Base-by-base conservation (phyloP, 163 green algal genomes). In the Trebouxiophyceae sp. region DNA sequence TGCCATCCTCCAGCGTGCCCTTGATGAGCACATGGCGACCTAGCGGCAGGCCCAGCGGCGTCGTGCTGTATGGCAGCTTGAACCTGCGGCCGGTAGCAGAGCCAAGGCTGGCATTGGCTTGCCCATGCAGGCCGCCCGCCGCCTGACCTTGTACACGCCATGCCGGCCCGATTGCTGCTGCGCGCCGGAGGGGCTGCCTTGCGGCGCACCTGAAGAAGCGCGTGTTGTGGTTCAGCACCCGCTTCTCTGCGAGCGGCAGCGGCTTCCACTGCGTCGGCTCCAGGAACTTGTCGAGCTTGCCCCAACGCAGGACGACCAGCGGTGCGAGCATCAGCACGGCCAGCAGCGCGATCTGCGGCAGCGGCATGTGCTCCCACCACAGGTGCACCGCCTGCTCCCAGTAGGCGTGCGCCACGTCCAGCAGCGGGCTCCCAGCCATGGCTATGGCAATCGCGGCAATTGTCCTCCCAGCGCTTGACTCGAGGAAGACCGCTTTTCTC, bases 11-110 rank as follows among this genome's bases (percentile, higher is more conserved):
- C 26, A 68, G 71, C 0, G 44, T 61, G 5, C 76, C 77, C 47
- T 81, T 75, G 68, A 96, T 87, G 2, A 81, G 84, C 54, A 96
- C 90, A 68, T 96, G 90, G 77, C 92, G 83, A 3, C 90, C 90
- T 16, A 90, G 80, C 12, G 90, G 88, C 47, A 96, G 77, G 0
- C 90, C 90, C 24, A 95, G 68, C 26, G 75, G 50, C 66, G 86
- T 77, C 12, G 83, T 62, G 0, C 72, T 62, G n/a, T 83, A 60
- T 2, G 82, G 81, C 33, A 96, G 74, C 0, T 44, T 66, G 65
- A 94, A 95, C 5, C 72, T 79, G 67, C 27, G 34, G 2, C 1
- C 1, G 32, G 63, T 50, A 50, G n/a, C n/a, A n/a, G n/a, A n/a
- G n/a, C n/a, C n/a, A n/a, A n/a, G n/a, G n/a, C n/a, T n/a, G n/a